Base-by-base conservation (phyloP, 2,329 filamentous ascomycete genomes). In the Trichoderma endophyticum region DNA sequence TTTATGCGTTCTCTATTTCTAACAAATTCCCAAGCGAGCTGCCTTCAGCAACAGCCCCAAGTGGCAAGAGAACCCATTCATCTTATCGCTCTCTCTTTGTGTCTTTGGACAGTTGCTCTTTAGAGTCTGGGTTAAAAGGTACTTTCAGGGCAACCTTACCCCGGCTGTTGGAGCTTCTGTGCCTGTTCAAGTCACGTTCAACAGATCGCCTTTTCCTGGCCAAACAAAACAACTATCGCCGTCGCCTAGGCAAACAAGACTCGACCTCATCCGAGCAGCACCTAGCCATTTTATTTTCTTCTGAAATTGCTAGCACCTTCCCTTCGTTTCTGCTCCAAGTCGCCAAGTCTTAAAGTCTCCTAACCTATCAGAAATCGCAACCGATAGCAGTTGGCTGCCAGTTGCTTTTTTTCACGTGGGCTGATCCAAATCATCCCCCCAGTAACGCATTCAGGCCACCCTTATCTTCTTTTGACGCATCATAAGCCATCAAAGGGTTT, bases 81-180 rank as follows among this genome's bases (percentile, higher is more conserved):
- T 6, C 12, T 54, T 4, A 21, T 51, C 36, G 26, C 30, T 9
- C 15, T 3, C 32, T 2, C 26, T 14, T 26, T 14, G 39, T 3
- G 57, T 21, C 28, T 34, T 36, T 34, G 15, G 56, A 51, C 26
- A 51, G 54, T 32, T 39, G 24, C 51, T 63, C 26, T 57, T 32
- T 61, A 57, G 18, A 63, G 65, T 26, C 43, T 48, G 61, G 21
- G 32, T 43, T 65, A 24, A 56, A 68, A 70, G 48, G 71, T 62
- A 60, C 64, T 48, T 34, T 68, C 70, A 65, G 54, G 57, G 32
- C 51, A 51, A 54, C 59, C 71, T 60, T 70, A 51, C 43, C 59
- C 51, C 59, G 57, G 21, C 66, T 32, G 60, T 62, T 65, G 32
- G 65, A 72, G 71, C 60, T 51, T 36, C 71, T 61, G 18, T 62